Evolutionary conservation across 2,329 filamentous ascomycete genomes (phyloP).

Genomic region (Aaosphaeria arxii): DNA sequence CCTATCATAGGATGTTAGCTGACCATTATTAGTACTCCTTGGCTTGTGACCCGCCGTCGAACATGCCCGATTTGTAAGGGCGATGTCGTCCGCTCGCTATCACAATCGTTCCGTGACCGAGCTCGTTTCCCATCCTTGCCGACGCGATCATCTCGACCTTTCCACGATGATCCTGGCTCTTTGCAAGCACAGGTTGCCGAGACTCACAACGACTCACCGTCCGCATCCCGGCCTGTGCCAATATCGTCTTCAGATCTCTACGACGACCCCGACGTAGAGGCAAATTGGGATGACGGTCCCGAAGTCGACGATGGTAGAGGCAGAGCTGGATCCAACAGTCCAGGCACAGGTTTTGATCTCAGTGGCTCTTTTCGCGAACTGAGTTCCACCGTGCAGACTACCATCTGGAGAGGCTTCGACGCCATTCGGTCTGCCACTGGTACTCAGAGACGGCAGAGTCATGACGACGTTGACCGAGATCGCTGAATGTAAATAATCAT

Average conservation of each 20-base stretch:
- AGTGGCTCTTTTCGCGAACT: conserved; percentile 27
- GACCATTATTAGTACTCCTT: conserved; percentile 70
- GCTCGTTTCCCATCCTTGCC: conserved; percentile 16
- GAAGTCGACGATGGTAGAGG: conserved; percentile 44
- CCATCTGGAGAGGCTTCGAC: conserved; percentile 35
- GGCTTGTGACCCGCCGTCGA: conserved; percentile 89
- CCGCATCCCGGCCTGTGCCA: conserved; percentile 49
- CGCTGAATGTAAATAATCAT: conserved; percentile 12
- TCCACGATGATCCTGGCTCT: conserved; percentile 40
- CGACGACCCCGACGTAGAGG: conserved; percentile 9
- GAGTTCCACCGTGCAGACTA: conserved; percentile 30
- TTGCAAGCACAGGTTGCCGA: conserved; percentile 46
- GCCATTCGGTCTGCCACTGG: conserved; percentile 28
- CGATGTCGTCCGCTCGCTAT: conserved; percentile 69
- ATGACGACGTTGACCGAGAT: conserved; percentile 33
- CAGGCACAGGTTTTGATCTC: conserved; percentile 10
- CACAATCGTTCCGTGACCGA: conserved; percentile 31
- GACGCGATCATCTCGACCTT: conserved; percentile 9
- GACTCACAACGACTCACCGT: conserved; percentile 47
- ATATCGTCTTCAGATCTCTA: conserved; percentile 11
- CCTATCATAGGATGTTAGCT: conserved; percentile 7
- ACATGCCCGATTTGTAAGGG: conserved; percentile 99
- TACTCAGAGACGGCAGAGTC: conserved; percentile 23
- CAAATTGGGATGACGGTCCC: conserved; percentile 30
- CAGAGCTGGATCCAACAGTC: conserved; percentile 10